Percentiles rank a stretch among this genome's conserved stretches.
These are phyloP conservation scores for Nadsonia commutata DNA, from an alignment of 1,139 yeast species.

Conservation along the genomic window DNA sequence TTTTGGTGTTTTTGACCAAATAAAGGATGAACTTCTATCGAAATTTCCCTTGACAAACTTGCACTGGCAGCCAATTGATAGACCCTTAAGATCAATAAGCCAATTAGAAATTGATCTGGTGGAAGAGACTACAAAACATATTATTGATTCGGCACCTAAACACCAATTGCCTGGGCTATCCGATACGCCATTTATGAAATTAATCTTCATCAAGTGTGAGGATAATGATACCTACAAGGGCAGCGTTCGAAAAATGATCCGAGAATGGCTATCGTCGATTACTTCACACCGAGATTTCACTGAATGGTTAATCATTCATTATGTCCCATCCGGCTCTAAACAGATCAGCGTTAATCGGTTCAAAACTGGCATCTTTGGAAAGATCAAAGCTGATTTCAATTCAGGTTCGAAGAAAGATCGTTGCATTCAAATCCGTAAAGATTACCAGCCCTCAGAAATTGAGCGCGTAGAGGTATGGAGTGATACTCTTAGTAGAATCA, in stretches of 20 bases:
- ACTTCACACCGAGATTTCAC: slow-evolving; percentile 31
- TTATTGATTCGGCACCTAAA: slow-evolving; percentile 19
- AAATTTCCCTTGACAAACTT: slow-evolving; percentile 54
- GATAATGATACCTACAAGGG: slow-evolving; percentile 61
- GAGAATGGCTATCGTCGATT: slow-evolving; percentile 58
- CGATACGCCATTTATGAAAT: slow-evolving; percentile 42
- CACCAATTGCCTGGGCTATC: slow-evolving; percentile 30
- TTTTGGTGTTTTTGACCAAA: slow-evolving; percentile 43
- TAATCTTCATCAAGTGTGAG: slow-evolving; percentile 56
- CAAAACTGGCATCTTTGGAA: slow-evolving; percentile 35
- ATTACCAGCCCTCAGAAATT: slow-evolving; percentile 25
- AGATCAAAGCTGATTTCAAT: slow-evolving; percentile 53
- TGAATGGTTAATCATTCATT: slow-evolving; percentile 54
- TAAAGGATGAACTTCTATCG: slow-evolving; percentile 35
- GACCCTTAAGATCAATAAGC: slow-evolving; percentile 56
- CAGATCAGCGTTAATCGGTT: slow-evolving; percentile 26
- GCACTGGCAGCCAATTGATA: slow-evolving; percentile 53
- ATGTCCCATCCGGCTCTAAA: slow-evolving; percentile 26
- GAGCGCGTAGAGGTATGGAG: slow-evolving; percentile 36
- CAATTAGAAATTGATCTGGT: slow-evolving; percentile 41
- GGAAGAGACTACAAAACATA: slow-evolving; percentile 36
- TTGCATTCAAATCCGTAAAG: slow-evolving; percentile 22
- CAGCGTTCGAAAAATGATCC: slow-evolving; percentile 65
- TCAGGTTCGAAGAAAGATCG: slow-evolving; percentile 22
- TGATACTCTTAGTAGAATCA: slow-evolving; percentile 32